Percentiles rank a stretch among this genome's conserved stretches.
phyloP scores from a whole-genome alignment of 1,139 yeast species.

The Kodamaea derodonti region DNA sequence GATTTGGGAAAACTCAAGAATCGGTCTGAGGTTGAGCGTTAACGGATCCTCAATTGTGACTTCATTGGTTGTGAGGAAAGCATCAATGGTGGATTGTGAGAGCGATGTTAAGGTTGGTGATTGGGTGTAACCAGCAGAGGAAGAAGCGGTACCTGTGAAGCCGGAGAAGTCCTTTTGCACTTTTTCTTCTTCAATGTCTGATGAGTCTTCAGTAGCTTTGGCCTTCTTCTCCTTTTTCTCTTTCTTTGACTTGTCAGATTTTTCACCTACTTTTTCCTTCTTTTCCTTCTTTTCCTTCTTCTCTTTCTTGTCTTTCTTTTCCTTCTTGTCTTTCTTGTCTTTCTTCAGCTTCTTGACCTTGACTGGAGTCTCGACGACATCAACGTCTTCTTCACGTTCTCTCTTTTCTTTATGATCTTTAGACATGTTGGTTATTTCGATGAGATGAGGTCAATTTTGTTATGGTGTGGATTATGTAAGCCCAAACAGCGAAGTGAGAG shows the following conservation, averaged over 20 bases:
- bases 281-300: conserved; percentile 39
- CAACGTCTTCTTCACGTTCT: conserved; percentile 31
- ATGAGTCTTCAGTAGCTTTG: conserved; percentile 6
- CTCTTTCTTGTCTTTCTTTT: conserved; percentile 45
- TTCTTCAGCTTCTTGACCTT: conserved; percentile 31
- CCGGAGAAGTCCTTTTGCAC: conserved; percentile 9
- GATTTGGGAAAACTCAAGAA: conserved; percentile 64
- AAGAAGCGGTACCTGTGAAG: conserved; percentile 11
- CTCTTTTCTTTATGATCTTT: conserved; percentile 40
- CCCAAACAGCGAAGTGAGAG: too few species aligned
- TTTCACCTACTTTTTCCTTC: conserved; percentile 33
- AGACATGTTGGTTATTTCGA: conserved; percentile 20
- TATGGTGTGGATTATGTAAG: too few species aligned
- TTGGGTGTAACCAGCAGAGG: conserved; percentile 25
- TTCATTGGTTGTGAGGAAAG: conserved; percentile 66
- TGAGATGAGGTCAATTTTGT: too few species aligned
- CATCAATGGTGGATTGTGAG: conserved; percentile 55
- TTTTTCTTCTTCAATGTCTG: conserved; percentile 10
- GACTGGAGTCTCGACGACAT: conserved; percentile 22
- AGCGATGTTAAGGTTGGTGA: conserved; percentile 25
- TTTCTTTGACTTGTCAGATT: conserved; percentile 15
- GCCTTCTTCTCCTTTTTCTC: conserved; percentile 13
- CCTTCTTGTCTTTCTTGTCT: conserved; percentile 44
- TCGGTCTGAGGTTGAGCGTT: conserved; percentile 55
- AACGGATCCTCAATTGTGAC: conserved; percentile 76